Percentiles rank a stretch among this genome's conserved stretches.
Conservation (phyloP, 352 stramenopile genomes). For the Hyaloperonospora arabidopsidis region DNA sequence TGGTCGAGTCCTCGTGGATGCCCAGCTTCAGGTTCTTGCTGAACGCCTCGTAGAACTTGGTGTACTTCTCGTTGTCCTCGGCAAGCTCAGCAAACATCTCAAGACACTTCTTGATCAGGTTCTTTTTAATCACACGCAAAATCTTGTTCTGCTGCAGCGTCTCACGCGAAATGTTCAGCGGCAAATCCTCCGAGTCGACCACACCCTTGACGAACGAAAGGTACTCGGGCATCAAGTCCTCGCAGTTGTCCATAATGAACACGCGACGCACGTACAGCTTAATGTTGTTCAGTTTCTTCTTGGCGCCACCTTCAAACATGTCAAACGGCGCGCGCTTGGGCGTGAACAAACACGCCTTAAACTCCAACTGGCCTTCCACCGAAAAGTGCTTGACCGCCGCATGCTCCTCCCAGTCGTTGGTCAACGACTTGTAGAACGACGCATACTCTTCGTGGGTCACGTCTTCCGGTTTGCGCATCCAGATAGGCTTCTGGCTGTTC, state of each 20-base stretch:
- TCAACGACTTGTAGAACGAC: slow-evolving; percentile 99
- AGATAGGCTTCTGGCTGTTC: slow-evolving; percentile 99
- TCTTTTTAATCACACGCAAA: slow-evolving; percentile 99
- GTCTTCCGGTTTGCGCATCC: slow-evolving; percentile 99
- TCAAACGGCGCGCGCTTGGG: slow-evolving; percentile 99
- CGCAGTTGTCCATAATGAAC: slow-evolving; percentile 99
- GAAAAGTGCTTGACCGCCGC: slow-evolving; percentile 98
- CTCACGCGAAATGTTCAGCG: slow-evolving; percentile 99
- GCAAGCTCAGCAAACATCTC: slow-evolving; percentile 99
- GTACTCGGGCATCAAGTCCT: slow-evolving; percentile 99
- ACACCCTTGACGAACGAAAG: slow-evolving; percentile 98
- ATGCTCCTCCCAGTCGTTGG: slow-evolving; percentile 99
- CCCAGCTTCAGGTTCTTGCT: slow-evolving; percentile 99
- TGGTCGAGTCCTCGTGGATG: slow-evolving; percentile 98
- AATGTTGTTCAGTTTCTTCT: slow-evolving; percentile 99
- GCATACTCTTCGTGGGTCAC: slow-evolving; percentile 99
- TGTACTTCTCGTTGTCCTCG: slow-evolving; percentile 96
- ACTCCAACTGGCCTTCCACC: slow-evolving; percentile 99
- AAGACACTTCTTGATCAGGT: slow-evolving; percentile 98
- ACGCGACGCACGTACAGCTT: slow-evolving; percentile 99
- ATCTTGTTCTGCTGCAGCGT: slow-evolving; percentile 99
- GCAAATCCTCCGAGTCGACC: slow-evolving; percentile 99
- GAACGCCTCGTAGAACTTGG: slow-evolving; percentile 99
- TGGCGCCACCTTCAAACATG: slow-evolving; percentile 98
- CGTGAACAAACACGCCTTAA: slow-evolving; percentile 96